Conservation (phyloP, 129 eudicot species). For the Glebionis coronaria region DNA sequence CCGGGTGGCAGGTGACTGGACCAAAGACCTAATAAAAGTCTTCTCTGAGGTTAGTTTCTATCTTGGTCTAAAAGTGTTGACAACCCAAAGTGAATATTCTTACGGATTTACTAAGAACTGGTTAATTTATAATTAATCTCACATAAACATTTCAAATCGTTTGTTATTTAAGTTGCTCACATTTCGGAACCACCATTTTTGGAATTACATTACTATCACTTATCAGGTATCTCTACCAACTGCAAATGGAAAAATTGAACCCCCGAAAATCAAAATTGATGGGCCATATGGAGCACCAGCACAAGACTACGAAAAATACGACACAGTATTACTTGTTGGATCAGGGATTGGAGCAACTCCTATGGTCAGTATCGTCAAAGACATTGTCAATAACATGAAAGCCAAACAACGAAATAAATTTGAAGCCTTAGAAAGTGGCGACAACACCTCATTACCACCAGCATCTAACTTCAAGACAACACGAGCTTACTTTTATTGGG, state of each 20-base stretch:
- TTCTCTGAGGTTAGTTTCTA: conserved; percentile 8
- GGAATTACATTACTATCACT: too few species aligned
- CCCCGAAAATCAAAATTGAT: conserved; percentile 38
- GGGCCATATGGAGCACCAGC: conserved; percentile 73
- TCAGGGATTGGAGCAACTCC: conserved; percentile 64
- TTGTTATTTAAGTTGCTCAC: too few species aligned
- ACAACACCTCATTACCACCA: too few species aligned
- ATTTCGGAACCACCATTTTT: too few species aligned
- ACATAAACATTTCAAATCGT: too few species aligned
- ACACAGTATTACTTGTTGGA: conserved; percentile 48
- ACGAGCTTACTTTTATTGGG: conserved; percentile 61
- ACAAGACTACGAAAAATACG: conserved; percentile 30
- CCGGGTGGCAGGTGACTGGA: conserved; percentile 13
- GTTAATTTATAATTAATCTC: not conserved
- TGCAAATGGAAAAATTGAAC: conserved; percentile 16
- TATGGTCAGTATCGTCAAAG: conserved; percentile 55
- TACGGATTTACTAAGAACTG: conserved; percentile 45
- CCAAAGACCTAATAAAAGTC: conserved; percentile 9
- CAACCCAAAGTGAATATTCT: conserved; percentile 38
- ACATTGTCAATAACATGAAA: conserved; percentile 42
- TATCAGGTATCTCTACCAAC: too few species aligned
- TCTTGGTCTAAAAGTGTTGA: conserved; percentile 3
- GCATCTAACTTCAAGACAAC: conserved; percentile 13
- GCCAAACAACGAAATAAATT: conserved; percentile 21
- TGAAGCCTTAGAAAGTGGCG: not conserved